Percentiles rank a stretch among this genome's conserved stretches.
phyloP scores from a whole-genome alignment of 2,329 filamentous ascomycete genomes.

The Teratosphaeria zuluensis region DNA sequence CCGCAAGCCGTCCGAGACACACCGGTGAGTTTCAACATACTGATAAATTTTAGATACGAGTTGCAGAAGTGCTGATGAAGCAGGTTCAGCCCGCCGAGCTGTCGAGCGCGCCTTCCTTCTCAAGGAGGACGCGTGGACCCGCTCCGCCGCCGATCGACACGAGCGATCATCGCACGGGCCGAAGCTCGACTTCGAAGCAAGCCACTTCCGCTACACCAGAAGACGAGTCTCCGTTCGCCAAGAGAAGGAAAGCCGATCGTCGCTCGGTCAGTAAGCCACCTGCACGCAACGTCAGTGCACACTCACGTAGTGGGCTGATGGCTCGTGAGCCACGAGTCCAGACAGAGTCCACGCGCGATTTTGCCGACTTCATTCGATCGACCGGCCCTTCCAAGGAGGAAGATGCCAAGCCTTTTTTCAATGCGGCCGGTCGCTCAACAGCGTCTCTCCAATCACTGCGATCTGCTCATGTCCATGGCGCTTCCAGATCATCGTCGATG shows the following conservation, averaged over 20 bases:
- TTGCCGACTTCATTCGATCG: slow-evolving; percentile 81
- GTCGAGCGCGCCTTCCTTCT: slow-evolving; percentile 8
- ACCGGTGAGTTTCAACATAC: slow-evolving; percentile 28
- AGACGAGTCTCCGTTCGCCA: slow-evolving; percentile 3
- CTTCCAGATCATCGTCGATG: slow-evolving; percentile 15
- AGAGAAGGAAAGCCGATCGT: slow-evolving; percentile 13
- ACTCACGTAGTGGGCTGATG: slow-evolving; percentile 24
- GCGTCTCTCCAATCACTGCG: slow-evolving; percentile 17
- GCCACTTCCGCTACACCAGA: slow-evolving; percentile 7
- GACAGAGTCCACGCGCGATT: slow-evolving; percentile 65
- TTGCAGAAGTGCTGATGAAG: not conserved
- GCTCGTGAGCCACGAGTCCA: slow-evolving; percentile 66
- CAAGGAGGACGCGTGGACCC: not conserved
- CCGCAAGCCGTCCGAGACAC: slow-evolving; percentile 37
- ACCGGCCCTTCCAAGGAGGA: slow-evolving; percentile 53
- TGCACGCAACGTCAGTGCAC: slow-evolving; percentile 22
- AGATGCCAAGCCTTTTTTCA: slow-evolving; percentile 4
- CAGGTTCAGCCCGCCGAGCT: slow-evolving; percentile 5
- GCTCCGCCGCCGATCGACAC: slow-evolving; percentile 1
- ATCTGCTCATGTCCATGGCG: slow-evolving; percentile 9
- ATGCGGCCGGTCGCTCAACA: slow-evolving; percentile 11
- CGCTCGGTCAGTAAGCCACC: slow-evolving; percentile 23
- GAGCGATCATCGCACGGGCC: slow-evolving; percentile 1
- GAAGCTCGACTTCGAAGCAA: slow-evolving; percentile 5
- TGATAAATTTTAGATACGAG: not conserved